Base-by-base conservation (phyloP, 1,139 yeast genomes). In the Debaryomyces singareniensis region DNA sequence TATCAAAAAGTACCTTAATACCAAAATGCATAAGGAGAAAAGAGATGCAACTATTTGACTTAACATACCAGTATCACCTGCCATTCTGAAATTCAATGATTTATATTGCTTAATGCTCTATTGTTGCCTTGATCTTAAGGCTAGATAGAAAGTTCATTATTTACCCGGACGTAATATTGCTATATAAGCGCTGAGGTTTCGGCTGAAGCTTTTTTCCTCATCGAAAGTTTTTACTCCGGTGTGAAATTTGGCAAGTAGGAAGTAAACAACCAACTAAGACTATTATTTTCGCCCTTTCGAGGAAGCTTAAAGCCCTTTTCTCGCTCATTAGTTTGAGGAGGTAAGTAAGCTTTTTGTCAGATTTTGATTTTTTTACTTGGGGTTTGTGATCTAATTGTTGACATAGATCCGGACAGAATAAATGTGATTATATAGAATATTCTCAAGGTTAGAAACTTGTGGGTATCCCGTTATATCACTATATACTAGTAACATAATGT, bases 401-500 rank as follows among this genome's bases (percentile, higher is more conserved):
- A 57, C 44, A 50, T 42, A 38, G 34, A 41, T 53, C 47, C 58
- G 76, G 77, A 55, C 58, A 70, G 76, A 71, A 35, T 30, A 51
- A 61, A 40, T 30, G 65, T 67, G 75, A 61, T 60, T 66, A 62
- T 51, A 47, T 57, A 71, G 77, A 54, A 70, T 67, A 58, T 58
- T 56, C 51, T 51, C 42, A 48, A 49, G 65, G 54, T 47, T 42
- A 32, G 53, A 52, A 47, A 69, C 69, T 52, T 48, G 51, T 43
- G 52, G 45, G 71, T 61, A 53, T 73, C 78, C 78, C 78, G 78
- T 73, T 67, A 67, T 55, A 58, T 62, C 78, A 65, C 67, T 34
- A 73, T 73, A 72, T 56, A 36, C 35, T 18, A n/a, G n/a, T n/a
- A n/a, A n/a, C n/a, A n/a, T n/a, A n/a, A n/a, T n/a, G n/a, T n/a